Percentiles rank a stretch among this genome's conserved stretches.
These are phyloP conservation scores for Umbelopsis ramanniana DNA, from an alignment of 192 early-diverging fungal genomes.

Conservation along the genomic window DNA sequence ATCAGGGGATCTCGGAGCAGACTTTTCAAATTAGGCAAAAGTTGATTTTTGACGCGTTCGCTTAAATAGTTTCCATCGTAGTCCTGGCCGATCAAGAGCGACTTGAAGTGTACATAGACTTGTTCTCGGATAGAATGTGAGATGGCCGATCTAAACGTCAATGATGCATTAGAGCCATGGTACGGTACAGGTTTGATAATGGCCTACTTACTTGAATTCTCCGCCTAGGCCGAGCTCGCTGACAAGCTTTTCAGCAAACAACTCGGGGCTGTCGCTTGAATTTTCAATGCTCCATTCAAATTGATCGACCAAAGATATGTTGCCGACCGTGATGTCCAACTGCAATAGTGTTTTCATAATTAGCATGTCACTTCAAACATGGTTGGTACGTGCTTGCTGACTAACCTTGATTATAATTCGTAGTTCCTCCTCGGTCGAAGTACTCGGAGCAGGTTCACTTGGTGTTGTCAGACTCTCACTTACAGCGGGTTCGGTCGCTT, in stretches of 20 bases:
- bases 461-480: neutral
- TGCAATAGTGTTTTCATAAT: slow-evolving; percentile 29
- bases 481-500: neutral
- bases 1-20: slow-evolving; percentile 53
- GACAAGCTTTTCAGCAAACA: slow-evolving; percentile 82
- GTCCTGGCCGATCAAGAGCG: slow-evolving; percentile 82
- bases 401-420: slow-evolving; percentile 75
- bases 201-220: slow-evolving; percentile 76
- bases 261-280: slow-evolving; percentile 80
- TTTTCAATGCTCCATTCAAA: slow-evolving; percentile 94
- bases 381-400: slow-evolving; percentile 8
- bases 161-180: neutral
- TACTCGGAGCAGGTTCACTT: neutral
- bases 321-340: slow-evolving; percentile 88
- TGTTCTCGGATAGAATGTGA: slow-evolving; percentile 95
- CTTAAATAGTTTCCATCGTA: slow-evolving; percentile 69
- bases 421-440: slow-evolving; percentile 54
- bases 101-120: slow-evolving; percentile 83
- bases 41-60: slow-evolving; percentile 69
- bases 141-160: slow-evolving; percentile 73
- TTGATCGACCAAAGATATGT: slow-evolving; percentile 84
- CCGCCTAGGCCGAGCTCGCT: slow-evolving; percentile 77
- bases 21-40: slow-evolving; percentile 65
- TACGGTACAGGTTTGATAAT: neutral
- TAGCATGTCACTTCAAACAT: neutral